Percentiles rank a stretch among this genome's conserved stretches.
These are phyloP conservation scores for Amanita jacksonii DNA, from an alignment of 768 basidiomycete genomes.

Conservation along the genomic window DNA sequence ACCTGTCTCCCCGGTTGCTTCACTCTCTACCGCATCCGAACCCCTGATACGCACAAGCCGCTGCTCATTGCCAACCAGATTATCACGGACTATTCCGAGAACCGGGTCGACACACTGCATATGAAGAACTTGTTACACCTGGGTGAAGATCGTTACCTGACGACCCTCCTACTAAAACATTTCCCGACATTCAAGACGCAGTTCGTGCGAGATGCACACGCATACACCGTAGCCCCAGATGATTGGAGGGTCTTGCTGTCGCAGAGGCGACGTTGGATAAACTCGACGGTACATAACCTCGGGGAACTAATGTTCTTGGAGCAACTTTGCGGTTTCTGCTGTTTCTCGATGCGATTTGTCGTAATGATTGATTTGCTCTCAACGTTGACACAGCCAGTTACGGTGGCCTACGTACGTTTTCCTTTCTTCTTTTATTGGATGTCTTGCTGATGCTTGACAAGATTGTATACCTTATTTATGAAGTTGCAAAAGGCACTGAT, in stretches of 20 bases:
- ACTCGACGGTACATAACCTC: conserved; percentile 96
- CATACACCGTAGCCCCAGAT: conserved; percentile 91
- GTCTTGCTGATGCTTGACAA: conserved; percentile 23
- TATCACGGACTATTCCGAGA: conserved; percentile 89
- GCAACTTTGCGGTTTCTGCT: conserved; percentile 92
- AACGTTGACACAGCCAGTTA: conserved; percentile 77
- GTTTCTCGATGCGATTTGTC: conserved; percentile 98
- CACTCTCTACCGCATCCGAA: conserved; percentile 91
- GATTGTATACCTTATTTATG: conserved; percentile 84
- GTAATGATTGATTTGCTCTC: conserved; percentile 95
- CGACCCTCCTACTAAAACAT: conserved; percentile 91
- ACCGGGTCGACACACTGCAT: conserved; percentile 93
- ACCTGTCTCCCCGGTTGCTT: conserved; percentile 99
- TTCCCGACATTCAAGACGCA: conserved; percentile 93
- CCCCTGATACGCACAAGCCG: conserved; percentile 92
- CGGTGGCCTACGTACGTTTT: conserved; percentile 74
- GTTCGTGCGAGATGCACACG: conserved; percentile 90
- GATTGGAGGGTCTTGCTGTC: conserved; percentile 91
- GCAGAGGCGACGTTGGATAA: conserved; percentile 99
- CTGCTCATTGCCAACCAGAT: conserved; percentile 87
- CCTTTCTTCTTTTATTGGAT: conserved; percentile 7
- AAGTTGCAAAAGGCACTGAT: conserved; percentile 50
- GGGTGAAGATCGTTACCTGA: conserved; percentile 98
- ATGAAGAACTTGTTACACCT: conserved; percentile 98
- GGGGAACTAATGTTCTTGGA: conserved; percentile 89